These are phyloP conservation scores for Lentinula sp. DNA, from an alignment of 768 basidiomycete species.

Conservation along the genomic window DNA sequence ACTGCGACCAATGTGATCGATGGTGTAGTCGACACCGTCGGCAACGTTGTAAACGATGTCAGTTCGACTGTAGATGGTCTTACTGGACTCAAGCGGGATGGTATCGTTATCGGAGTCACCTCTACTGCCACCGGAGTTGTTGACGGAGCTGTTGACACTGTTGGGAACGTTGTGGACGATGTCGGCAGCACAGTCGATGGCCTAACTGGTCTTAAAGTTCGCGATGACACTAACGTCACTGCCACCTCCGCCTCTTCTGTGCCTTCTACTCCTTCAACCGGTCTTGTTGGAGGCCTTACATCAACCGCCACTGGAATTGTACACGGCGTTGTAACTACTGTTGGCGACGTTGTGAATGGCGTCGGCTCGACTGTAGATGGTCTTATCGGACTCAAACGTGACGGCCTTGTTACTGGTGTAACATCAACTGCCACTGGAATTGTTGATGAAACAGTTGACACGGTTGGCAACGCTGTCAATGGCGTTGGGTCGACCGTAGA, in stretches of 20 bases:
- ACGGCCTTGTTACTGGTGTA: background rate
- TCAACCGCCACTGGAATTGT: background rate
- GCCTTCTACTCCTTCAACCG: background rate
- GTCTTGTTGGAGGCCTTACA: background rate
- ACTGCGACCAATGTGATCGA: background rate
- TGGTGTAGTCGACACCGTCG: background rate
- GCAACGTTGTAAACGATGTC: background rate
- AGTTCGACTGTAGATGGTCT: background rate
- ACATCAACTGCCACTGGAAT: background rate
- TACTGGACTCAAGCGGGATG: slow-evolving; percentile 1
- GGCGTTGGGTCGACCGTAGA: background rate
- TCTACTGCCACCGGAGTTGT: background rate
- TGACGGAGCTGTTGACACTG: background rate
- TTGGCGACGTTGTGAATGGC: background rate
- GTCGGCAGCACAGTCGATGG: background rate
- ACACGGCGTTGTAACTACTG: background rate
- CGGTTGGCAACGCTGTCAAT: background rate
- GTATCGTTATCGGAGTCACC: background rate
- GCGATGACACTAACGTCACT: background rate
- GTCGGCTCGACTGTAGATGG: background rate
- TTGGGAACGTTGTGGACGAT: background rate
- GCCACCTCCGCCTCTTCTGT: background rate
- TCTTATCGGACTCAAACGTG: background rate
- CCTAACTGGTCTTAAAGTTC: background rate
- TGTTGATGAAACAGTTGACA: background rate